Conservation (phyloP, 139 green algal species). For the Closterium sp. region DNA sequence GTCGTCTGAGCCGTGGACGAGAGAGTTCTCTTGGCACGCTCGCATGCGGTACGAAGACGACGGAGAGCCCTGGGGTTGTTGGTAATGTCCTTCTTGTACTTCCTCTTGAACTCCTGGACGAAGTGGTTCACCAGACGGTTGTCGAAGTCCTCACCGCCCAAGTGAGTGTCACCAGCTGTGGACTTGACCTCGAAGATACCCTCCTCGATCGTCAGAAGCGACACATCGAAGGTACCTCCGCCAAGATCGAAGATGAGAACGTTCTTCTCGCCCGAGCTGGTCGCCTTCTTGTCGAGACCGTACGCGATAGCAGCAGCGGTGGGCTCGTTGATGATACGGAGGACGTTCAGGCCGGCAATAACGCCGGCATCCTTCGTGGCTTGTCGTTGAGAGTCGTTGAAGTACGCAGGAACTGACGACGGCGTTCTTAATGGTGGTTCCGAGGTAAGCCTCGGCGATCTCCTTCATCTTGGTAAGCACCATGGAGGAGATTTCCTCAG, state of each 20-base stretch:
- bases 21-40: constrained; percentile 91
- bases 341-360: constrained; percentile 56
- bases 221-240: constrained; percentile 59
- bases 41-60: constrained; percentile 81
- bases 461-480: constrained; percentile 89
- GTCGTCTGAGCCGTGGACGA: constrained; percentile 80
- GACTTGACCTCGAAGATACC: constrained; percentile 97
- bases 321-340: constrained; percentile 99
- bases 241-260: constrained; percentile 89
- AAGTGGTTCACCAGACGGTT: constrained; percentile 83
- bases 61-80: constrained; percentile 73
- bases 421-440: constrained; percentile 75
- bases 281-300: constrained; percentile 52
- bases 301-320: constrained; percentile 93
- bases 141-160: constrained; percentile 98
- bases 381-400: constrained; percentile 93
- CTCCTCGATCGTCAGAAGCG: constrained; percentile 92
- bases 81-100: constrained; percentile 93
- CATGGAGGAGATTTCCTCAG: constrained; percentile 94
- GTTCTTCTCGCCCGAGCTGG: constrained; percentile 42
- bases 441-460: constrained; percentile 53
- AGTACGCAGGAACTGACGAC: constrained; percentile 86
- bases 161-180: constrained; percentile 95
- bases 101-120: constrained; percentile 53
- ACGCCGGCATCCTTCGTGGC: constrained; percentile 66